Base-by-base conservation (phyloP, 306 rosid species). In the Gastrolobium bilobum region DNA sequence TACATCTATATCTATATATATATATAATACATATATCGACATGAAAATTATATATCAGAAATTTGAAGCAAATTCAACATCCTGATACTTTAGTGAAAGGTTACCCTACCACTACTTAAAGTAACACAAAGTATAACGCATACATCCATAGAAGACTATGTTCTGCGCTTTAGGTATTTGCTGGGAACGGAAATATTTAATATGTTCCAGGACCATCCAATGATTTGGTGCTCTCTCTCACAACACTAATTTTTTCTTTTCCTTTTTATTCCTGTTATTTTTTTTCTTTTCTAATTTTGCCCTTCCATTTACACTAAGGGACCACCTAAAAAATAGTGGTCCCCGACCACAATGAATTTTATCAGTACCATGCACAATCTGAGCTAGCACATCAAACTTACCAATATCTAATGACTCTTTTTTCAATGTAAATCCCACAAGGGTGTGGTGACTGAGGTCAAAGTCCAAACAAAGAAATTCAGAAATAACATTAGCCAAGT, bases 361-460 rank as follows among this genome's bases (percentile, higher is more conserved):
- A n/a, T n/a, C n/a, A n/a, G n/a, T n/a, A n/a, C 53, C 10, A 5
- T 68, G 44, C 40, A 47, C 56, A 69, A 61, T 44, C 35, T 54
- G 42, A 66, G 10, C 14, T 42, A 58, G 5, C 40, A 40, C 71
- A 75, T 48, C 59, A 67, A 11, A 68, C 34, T 68, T 58, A 50
- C 37, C 47, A 11, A 68, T 56, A 62, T 50, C 34, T 40, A 67
- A 11, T 73, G 84, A 54, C 75, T 81, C 79, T 66, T 10, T 20
- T 78, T 34, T 52, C 69, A 71, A 62, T 26, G 46, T 48, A 56
- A 29, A 38, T 5, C 46, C 75, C 63, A 70, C 43, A 51, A 50
- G 7, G 34, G 73, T 69, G 26, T 54, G 61, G 68, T 51, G 68
- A 63, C 71, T 57, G 9, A 13, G 69, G 83, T 83, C 86, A 78